These are phyloP conservation scores for Scedosporium boydii DNA, from an alignment of 2,329 filamentous ascomycete species.

Conservation along the genomic window DNA sequence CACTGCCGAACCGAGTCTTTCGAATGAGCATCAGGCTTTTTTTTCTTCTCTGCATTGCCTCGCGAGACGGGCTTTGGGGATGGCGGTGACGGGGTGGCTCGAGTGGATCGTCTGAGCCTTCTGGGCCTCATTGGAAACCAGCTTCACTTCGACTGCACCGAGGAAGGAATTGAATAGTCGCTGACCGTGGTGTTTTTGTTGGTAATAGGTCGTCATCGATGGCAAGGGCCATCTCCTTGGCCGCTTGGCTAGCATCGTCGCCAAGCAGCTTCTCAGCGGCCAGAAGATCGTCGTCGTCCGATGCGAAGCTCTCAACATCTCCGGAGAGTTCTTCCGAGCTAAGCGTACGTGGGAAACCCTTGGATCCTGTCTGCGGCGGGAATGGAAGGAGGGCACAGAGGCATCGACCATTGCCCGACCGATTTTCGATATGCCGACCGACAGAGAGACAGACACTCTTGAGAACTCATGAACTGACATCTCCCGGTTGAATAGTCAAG, in stretches of 20 bases:
- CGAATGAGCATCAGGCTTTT: neutral
- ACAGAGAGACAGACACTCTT: neutral
- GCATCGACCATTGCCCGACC: neutral
- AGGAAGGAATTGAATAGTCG: neutral
- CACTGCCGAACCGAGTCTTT: neutral
- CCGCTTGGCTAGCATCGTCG: slow-evolving; percentile 94
- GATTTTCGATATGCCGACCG: no score
- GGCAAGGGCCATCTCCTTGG: slow-evolving; percentile 99
- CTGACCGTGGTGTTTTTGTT: neutral
- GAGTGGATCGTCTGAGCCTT: neutral
- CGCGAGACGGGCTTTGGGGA: neutral
- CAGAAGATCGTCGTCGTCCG: slow-evolving; percentile 99
- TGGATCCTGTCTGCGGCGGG: neutral
- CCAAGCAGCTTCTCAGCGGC: slow-evolving; percentile 97
- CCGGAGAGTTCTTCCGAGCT: slow-evolving; percentile 99
- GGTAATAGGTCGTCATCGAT: slow-evolving; percentile 84
- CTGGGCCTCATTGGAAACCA: neutral
- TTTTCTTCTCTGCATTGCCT: neutral
- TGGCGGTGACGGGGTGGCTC: neutral
- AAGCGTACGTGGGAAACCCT: slow-evolving; percentile 73
- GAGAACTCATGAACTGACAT: neutral
- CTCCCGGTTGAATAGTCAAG: slow-evolving; percentile 65
- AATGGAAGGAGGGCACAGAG: neutral
- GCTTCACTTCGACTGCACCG: neutral
- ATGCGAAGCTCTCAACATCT: slow-evolving; percentile 99